Percentiles rank a stretch among this genome's conserved stretches.
Evolutionary conservation across 1,284 basidiomycete species (phyloP).

Genomic region (Puccinia hordei): DNA sequence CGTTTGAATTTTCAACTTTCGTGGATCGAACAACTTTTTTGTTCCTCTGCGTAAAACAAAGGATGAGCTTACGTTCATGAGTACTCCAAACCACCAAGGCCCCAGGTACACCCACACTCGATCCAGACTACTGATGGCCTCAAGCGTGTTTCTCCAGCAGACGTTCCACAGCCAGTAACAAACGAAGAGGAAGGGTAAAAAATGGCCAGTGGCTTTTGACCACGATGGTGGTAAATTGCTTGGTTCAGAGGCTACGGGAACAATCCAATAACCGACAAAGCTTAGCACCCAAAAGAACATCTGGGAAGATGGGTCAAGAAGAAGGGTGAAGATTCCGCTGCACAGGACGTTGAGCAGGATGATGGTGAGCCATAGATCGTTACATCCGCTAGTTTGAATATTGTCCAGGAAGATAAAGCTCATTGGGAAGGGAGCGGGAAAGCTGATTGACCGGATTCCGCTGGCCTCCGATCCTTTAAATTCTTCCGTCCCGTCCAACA

Average conservation of each 20-base stretch:
- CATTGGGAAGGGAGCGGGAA: slow-evolving; percentile 55
- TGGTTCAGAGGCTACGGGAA: slow-evolving; percentile 25
- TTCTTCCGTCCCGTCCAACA: slow-evolving; percentile 53
- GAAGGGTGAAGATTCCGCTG: slow-evolving; percentile 13
- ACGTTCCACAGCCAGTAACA: slow-evolving; percentile 57
- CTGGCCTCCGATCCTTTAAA: slow-evolving; percentile 52
- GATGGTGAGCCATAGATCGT: slow-evolving; percentile 55
- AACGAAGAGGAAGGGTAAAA: slow-evolving; percentile 57
- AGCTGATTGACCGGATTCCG: slow-evolving; percentile 55
- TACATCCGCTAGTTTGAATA: neutral
- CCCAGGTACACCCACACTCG: slow-evolving; percentile 55
- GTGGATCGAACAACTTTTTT: neutral
- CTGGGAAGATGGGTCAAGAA: neutral
- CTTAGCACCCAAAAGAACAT: slow-evolving; percentile 50
- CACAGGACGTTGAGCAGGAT: slow-evolving; percentile 54
- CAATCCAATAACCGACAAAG: slow-evolving; percentile 25
- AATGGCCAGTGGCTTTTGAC: slow-evolving; percentile 57
- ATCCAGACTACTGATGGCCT: slow-evolving; percentile 52
- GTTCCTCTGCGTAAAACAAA: neutral
- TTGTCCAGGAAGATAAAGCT: slow-evolving; percentile 53
- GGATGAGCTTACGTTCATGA: slow-evolving; percentile 54
- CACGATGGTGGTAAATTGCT: slow-evolving; percentile 54
- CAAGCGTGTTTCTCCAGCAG: slow-evolving; percentile 52
- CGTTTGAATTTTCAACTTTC: neutral
- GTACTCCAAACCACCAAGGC: slow-evolving; percentile 58